Conservation (phyloP, 1,139 yeast genomes). For the Debaryomyces sp. region DNA sequence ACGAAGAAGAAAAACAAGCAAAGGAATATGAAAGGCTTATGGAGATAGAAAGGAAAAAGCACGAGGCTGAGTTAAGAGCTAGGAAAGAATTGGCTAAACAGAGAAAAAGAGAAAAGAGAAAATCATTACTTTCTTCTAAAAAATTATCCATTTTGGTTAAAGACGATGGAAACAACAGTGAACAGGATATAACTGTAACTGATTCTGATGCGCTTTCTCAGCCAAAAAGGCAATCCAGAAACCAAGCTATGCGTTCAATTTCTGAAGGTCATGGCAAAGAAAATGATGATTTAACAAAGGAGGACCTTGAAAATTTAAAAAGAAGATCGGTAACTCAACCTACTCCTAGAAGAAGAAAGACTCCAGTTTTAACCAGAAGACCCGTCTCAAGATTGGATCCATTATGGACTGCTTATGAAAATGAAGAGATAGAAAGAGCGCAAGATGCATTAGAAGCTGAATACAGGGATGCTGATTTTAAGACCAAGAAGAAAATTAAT, state of each 20-base stretch:
- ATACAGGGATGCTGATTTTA: conserved; percentile 14
- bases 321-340: conserved; percentile 54
- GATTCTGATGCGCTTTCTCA: conserved; percentile 29
- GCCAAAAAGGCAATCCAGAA: conserved; percentile 43
- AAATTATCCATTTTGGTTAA: conserved; percentile 44
- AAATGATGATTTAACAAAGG: conserved; percentile 38
- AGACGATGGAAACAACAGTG: conserved; percentile 39
- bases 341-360: conserved; percentile 40
- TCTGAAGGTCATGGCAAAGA: conserved; percentile 37
- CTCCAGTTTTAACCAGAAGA: conserved; percentile 50
- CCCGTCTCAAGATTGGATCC: conserved; percentile 79
- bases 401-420: conserved; percentile 50
- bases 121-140: conserved; percentile 43
- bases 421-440: conserved; percentile 50
- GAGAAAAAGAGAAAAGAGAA: conserved; percentile 46
- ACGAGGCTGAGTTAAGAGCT: conserved; percentile 49
- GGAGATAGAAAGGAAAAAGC: conserved; percentile 55
- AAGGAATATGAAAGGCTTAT: conserved; percentile 50
- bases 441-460: conserved; percentile 47
- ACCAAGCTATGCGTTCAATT: conserved; percentile 33
- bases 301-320: conserved; percentile 46
- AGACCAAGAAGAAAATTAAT: conserved; percentile 26
- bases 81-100: conserved; percentile 51
- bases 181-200: conserved; percentile 28
- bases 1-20: conserved; percentile 53